These are phyloP conservation scores for Penicillium soppii DNA, from an alignment of 495 filamentous ascomycete genomes.

Conservation along the genomic window DNA sequence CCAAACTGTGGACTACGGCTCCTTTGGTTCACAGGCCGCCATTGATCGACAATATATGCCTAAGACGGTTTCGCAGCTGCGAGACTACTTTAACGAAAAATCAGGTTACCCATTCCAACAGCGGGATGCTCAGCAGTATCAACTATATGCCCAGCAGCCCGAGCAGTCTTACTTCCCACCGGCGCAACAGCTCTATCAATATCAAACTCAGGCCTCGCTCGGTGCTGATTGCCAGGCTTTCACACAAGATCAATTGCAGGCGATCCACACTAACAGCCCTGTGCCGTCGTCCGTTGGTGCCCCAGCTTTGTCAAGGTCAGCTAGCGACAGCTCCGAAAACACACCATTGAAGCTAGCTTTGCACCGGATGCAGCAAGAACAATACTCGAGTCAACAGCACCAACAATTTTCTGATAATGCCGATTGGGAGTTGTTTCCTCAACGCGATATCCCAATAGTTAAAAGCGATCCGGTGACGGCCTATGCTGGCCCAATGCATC, in stretches of 20 bases:
- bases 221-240: conserved; percentile 30
- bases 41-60: conserved; percentile 20
- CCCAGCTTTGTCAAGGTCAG: conserved; percentile 22
- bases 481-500: conserved; percentile 28
- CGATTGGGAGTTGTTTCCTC: conserved; percentile 30
- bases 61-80: conserved; percentile 30
- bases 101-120: conserved; percentile 20
- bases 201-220: conserved; percentile 20
- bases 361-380: conserved; percentile 20
- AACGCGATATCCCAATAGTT: conserved; percentile 16
- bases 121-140: conserved; percentile 16
- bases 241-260: conserved; percentile 39
- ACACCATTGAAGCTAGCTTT: conserved; percentile 16
- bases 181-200: conserved; percentile 17
- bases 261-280: conserved; percentile 18
- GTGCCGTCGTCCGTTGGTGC: conserved; percentile 15
- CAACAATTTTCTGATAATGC: conserved; percentile 7
- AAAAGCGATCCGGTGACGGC: conserved; percentile 21
- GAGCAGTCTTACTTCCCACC: conserved; percentile 12
- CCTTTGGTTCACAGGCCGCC: conserved; percentile 42
- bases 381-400: conserved; percentile 5
- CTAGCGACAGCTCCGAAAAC: conserved; percentile 22
- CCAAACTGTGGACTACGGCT: conserved; percentile 72
- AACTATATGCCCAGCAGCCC: conserved; percentile 11
- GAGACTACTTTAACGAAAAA: conserved; percentile 36